Evolutionary conservation across 2,329 filamentous ascomycete genomes (phyloP).

Genomic region (Apiospora sp.): DNA sequence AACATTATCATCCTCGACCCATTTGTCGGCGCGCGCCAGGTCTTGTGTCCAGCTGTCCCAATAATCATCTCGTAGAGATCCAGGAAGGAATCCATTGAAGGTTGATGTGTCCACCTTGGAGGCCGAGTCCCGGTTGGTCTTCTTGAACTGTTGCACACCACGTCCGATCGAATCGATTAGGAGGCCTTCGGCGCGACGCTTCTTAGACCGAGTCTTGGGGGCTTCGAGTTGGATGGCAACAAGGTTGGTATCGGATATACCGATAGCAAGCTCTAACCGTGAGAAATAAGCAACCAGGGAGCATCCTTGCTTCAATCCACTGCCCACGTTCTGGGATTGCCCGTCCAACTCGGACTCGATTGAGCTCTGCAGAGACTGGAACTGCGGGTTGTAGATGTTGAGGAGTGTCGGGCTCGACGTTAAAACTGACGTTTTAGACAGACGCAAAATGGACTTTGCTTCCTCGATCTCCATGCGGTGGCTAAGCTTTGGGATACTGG

Average conservation of each 20-base stretch:
- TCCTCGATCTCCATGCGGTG: conserved; percentile 60
- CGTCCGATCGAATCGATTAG: conserved; percentile 79
- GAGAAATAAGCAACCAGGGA: conserved; percentile 68
- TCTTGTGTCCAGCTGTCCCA: conserved; percentile 54
- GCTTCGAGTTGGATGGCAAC: conserved; percentile 75
- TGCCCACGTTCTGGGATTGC: conserved; percentile 45
- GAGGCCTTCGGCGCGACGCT: conserved; percentile 66
- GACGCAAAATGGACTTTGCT: conserved; percentile 68
- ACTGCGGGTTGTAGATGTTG: conserved; percentile 74
- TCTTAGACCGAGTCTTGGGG: conserved; percentile 62
- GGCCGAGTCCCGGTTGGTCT: conserved; percentile 37
- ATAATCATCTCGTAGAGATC: conserved; percentile 59
- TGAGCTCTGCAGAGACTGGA: conserved; percentile 65
- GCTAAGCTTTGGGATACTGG: conserved; percentile 66
- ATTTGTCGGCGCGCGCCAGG: conserved; percentile 55
- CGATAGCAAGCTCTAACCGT: conserved; percentile 71
- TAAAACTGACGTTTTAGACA: conserved; percentile 73
- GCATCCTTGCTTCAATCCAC: conserved; percentile 38
- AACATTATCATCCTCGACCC: conserved; percentile 55
- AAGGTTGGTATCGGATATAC: conserved; percentile 68
- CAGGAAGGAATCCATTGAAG: conserved; percentile 53
- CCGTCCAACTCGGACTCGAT: conserved; percentile 53
- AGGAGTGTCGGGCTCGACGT: conserved; percentile 64
- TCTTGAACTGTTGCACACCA: conserved; percentile 56
- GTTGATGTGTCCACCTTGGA: conserved; percentile 28